phyloP scores from a whole-genome alignment of 805 yeast genomes.

The Candida quercuum region DNA sequence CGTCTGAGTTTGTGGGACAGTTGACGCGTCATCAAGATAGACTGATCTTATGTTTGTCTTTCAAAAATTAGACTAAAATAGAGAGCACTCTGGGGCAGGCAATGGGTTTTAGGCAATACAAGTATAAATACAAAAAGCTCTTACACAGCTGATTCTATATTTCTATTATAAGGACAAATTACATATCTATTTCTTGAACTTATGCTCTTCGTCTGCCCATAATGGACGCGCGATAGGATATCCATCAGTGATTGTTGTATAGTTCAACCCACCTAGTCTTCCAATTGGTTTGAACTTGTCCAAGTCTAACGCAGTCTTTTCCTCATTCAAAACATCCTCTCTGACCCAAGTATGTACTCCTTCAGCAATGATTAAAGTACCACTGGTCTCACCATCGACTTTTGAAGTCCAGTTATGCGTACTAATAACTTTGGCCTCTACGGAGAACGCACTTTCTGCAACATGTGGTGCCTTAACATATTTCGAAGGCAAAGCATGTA shows the following conservation, averaged over 20 bases:
- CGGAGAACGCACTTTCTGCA: constrained; percentile 50
- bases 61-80: too few relatives aligned
- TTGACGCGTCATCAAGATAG: too few relatives aligned
- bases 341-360: constrained; percentile 51
- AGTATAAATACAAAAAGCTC: too few relatives aligned
- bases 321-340: constrained; percentile 44
- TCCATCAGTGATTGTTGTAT: constrained; percentile 37
- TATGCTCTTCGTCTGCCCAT: constrained; percentile 1
- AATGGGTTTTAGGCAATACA: too few relatives aligned
- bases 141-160: too few relatives aligned
- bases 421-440: constrained; percentile 45
- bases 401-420: constrained; percentile 40
- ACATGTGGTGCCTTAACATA: constrained; percentile 49
- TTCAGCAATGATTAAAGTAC: constrained; percentile 40
- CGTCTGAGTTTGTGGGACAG: too few relatives aligned
- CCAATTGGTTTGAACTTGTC: constrained; percentile 44
- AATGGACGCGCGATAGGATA: constrained; percentile 41
- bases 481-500: constrained; percentile 38
- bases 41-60: too few relatives aligned
- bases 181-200: neutral
- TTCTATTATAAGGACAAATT: too few relatives aligned
- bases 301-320: constrained; percentile 33
- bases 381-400: constrained; percentile 25
- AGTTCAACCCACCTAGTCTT: constrained; percentile 46
- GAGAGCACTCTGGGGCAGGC: too few relatives aligned